phyloP scores from a whole-genome alignment of 2,329 filamentous ascomycete species.

The Stagonosporopsis tanaceti region DNA sequence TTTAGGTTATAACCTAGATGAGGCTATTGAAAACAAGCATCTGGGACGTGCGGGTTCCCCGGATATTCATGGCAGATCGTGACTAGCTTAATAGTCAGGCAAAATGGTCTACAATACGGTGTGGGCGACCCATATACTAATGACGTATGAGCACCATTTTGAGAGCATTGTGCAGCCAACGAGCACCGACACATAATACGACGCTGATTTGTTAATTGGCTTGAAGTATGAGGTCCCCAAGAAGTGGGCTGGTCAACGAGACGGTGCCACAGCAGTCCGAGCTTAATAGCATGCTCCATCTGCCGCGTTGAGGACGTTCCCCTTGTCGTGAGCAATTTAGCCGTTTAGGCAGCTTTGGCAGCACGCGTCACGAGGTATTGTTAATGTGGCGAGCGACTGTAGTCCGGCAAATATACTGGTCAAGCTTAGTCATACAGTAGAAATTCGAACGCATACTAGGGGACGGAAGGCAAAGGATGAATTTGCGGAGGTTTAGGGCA shows the following conservation, averaged over 20 bases:
- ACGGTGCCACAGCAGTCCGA: neutral
- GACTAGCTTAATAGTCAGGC: slow-evolving; percentile 36
- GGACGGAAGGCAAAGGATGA: neutral
- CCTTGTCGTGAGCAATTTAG: slow-evolving; percentile 32
- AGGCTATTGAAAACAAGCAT: slow-evolving; percentile 39
- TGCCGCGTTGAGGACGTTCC: neutral
- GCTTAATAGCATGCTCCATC: neutral
- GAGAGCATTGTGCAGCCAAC: neutral
- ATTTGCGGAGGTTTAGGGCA: neutral
- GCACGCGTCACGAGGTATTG: neutral
- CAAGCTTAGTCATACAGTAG: neutral
- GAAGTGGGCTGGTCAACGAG: too few species aligned
- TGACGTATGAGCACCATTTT: neutral
- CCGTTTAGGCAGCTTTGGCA: slow-evolving; percentile 39
- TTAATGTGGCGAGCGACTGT: neutral
- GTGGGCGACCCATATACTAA: neutral
- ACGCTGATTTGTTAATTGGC: neutral
- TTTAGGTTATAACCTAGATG: slow-evolving; percentile 26
- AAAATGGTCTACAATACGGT: slow-evolving; percentile 22
- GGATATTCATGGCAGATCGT: slow-evolving; percentile 37
- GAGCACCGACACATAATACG: neutral
- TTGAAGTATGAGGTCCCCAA: too few species aligned
- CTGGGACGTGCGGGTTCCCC: slow-evolving; percentile 30
- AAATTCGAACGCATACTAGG: neutral
- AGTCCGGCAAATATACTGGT: neutral